Evolutionary conservation across 805 yeast species (phyloP).

Genomic region (Saccharomycopsis malanga): DNA sequence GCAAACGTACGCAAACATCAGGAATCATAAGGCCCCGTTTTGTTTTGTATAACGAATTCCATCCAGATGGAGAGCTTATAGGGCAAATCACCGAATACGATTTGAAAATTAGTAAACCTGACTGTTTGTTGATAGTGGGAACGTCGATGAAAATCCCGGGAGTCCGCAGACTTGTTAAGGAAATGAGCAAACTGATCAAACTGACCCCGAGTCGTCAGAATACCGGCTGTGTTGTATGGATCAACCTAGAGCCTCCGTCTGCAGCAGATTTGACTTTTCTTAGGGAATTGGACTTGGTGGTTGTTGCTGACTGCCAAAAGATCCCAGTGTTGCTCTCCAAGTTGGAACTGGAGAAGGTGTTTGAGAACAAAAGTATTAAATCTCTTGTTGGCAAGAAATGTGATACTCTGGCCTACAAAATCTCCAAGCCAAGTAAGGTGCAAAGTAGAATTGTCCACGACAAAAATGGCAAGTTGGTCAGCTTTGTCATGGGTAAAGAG

Average conservation of each 20-base stretch:
- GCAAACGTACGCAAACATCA: slow-evolving; percentile 57
- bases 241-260: slow-evolving; percentile 50
- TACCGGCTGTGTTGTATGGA: slow-evolving; percentile 54
- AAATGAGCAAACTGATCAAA: slow-evolving; percentile 34
- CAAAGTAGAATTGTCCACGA: slow-evolving; percentile 8
- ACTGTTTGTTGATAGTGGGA: slow-evolving; percentile 74
- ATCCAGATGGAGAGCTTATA: slow-evolving; percentile 84
- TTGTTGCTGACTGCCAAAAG: slow-evolving; percentile 59
- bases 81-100: slow-evolving; percentile 70
- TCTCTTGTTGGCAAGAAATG: too few relatives aligned
- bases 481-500: neutral
- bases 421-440: neutral
- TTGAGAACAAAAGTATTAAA: neutral
- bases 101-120: slow-evolving; percentile 51
- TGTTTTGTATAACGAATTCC: slow-evolving; percentile 64
- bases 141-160: slow-evolving; percentile 81
- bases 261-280: slow-evolving; percentile 42
- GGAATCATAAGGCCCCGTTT: slow-evolving; percentile 61
- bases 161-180: slow-evolving; percentile 53
- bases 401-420: neutral
- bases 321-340: neutral
- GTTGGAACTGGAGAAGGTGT: neutral
- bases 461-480: slow-evolving; percentile 4
- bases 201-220: slow-evolving; percentile 37
- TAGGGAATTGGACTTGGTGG: slow-evolving; percentile 48